phyloP scores from a whole-genome alignment of 108 stramenopile species.

The Nitzschia inconspicua region DNA sequence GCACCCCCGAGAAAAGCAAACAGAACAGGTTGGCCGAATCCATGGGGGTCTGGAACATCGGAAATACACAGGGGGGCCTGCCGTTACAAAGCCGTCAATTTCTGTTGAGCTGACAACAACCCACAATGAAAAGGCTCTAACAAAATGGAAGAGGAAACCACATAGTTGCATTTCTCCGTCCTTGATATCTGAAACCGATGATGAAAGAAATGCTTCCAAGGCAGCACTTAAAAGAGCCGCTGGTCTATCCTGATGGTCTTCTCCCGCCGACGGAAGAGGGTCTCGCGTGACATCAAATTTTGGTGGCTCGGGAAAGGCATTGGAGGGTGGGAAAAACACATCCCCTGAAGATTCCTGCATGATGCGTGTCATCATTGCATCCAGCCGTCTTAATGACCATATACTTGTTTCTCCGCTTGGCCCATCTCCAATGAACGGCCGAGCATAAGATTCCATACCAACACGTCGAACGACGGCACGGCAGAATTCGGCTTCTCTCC shows the following conservation, averaged over 20 bases:
- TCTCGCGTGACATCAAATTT: neutral
- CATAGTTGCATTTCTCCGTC: neutral
- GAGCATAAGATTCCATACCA: conserved; percentile 32
- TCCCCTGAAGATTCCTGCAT: conserved; percentile 7
- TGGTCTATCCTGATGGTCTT: conserved; percentile 20
- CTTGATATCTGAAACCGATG: neutral
- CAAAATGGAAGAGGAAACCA: conserved; percentile 25
- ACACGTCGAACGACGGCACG: conserved; percentile 41
- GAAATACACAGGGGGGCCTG: conserved; percentile 17
- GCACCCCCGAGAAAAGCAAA: conserved; percentile 15
- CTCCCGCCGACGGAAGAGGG: conserved; percentile 30
- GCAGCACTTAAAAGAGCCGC: conserved; percentile 24
- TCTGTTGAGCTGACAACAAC: conserved; percentile 5
- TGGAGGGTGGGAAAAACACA: neutral
- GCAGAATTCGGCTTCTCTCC: conserved; percentile 32
- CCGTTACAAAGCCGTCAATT: neutral
- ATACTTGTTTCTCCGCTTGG: neutral
- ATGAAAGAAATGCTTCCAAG: neutral
- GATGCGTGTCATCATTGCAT: conserved; percentile 37
- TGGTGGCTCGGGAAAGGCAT: conserved; percentile 3
- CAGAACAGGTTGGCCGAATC: conserved; percentile 8
- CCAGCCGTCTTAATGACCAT: conserved; percentile 39
- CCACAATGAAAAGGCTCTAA: conserved; percentile 28
- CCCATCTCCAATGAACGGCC: conserved; percentile 15
- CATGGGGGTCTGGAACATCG: conserved; percentile 16